phyloP scores from a whole-genome alignment of 208 protist species.

The Leishmania braziliensis region DNA sequence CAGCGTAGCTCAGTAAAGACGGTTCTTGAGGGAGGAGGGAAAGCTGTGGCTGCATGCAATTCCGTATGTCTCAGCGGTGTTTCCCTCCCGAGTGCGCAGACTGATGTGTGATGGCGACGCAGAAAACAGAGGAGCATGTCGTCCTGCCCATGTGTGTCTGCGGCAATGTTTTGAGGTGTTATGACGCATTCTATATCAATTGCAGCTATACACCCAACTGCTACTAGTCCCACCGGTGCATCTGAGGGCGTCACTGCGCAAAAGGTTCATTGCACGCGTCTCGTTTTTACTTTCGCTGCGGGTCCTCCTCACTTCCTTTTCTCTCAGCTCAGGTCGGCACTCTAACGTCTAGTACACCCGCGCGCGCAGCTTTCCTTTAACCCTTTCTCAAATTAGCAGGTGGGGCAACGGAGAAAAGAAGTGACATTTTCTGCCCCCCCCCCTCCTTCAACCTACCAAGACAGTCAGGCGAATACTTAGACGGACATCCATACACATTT shows the following conservation, averaged over 20 bases:
- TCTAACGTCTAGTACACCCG: not conserved
- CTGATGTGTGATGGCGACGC: not conserved
- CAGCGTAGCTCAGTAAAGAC: not conserved
- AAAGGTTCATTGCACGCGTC: not conserved
- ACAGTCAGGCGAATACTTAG: not conserved
- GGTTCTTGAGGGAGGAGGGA: not conserved
- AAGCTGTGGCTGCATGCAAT: too few species aligned
- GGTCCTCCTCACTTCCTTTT: not conserved
- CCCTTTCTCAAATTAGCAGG: not conserved
- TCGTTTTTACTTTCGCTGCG: not conserved
- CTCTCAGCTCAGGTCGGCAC: not conserved
- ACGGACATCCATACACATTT: not conserved
- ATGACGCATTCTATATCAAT: not conserved
- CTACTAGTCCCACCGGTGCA: not conserved
- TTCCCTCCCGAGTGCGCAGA: not conserved
- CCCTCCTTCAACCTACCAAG: not conserved
- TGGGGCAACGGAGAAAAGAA: not conserved
- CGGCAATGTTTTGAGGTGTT: not conserved
- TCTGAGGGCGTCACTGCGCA: not conserved
- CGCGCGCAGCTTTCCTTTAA: not conserved
- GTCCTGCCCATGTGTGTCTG: not conserved
- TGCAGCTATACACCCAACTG: not conserved
- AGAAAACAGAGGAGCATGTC: not conserved
- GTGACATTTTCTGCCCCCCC: not conserved
- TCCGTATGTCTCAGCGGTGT: not conserved